Conservation (phyloP, 1,284 basidiomycete species). For the Omphalotus olearius region DNA sequence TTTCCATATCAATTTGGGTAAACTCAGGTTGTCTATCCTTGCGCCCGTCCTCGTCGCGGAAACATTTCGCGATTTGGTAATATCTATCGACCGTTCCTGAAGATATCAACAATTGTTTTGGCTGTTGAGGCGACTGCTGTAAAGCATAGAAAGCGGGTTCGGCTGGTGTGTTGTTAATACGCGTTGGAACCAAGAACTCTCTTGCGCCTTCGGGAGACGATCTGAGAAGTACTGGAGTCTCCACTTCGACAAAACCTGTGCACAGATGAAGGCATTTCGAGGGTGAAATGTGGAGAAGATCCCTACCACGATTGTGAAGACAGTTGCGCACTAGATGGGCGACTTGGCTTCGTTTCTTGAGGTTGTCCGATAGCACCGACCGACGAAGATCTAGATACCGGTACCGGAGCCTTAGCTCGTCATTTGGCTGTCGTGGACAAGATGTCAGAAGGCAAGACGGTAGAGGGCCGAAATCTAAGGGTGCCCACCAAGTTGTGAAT, state of each 20-base stretch:
- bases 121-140: conserved; percentile 93
- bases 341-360: conserved; percentile 77
- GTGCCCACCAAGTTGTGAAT: conserved; percentile 63
- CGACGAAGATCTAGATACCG: conserved; percentile 89
- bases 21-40: conserved; percentile 96
- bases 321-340: conserved; percentile 73
- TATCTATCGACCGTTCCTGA: conserved; percentile 90
- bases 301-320: conserved; percentile 69
- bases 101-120: conserved; percentile 90
- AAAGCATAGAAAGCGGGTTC: conserved; percentile 82
- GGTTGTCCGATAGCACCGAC: conserved; percentile 66
- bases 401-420: conserved; percentile 80
- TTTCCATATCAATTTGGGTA: conserved; percentile 95
- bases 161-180: conserved; percentile 33
- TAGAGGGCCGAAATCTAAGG: conserved; percentile 17
- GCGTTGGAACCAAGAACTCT: conserved; percentile 92
- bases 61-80: conserved; percentile 91
- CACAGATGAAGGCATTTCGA: conserved; percentile 15
- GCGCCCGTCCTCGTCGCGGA: conserved; percentile 92
- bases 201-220: conserved; percentile 93
- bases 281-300: conserved; percentile 10
- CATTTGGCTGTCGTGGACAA: conserved; percentile 59
- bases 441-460: background rate
- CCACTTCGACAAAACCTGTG: conserved; percentile 84
- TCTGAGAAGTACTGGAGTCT: conserved; percentile 90